Percentiles rank a stretch among this genome's conserved stretches.
Evolutionary conservation across 2,329 filamentous ascomycete species (phyloP).

Genomic region (Aschersonia sp.): DNA sequence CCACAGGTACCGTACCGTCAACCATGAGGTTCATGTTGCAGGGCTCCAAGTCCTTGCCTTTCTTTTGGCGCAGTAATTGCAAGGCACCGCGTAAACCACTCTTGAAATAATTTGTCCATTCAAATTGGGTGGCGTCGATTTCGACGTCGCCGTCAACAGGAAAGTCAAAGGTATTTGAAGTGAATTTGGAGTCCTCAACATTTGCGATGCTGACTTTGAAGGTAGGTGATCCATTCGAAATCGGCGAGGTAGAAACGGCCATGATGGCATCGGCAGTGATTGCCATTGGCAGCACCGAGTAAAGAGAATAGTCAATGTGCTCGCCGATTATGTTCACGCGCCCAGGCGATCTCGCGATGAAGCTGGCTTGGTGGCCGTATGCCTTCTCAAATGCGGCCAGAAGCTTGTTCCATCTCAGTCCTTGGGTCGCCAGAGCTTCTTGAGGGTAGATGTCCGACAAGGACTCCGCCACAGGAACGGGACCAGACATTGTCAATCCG

Average conservation of each 20-base stretch:
- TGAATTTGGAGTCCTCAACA: conserved; percentile 61
- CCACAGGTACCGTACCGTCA: conserved; percentile 83
- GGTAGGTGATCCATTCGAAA: conserved; percentile 32
- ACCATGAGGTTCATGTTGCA: conserved; percentile 73
- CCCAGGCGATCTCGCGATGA: conserved; percentile 80
- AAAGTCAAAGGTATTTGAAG: conserved; percentile 59
- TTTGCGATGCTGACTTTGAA: conserved; percentile 70
- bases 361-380: conserved; percentile 60
- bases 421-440: conserved; percentile 53
- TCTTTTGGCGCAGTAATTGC: conserved; percentile 57
- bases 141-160: conserved; percentile 47
- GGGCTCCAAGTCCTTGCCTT: conserved; percentile 46
- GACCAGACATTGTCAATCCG: conserved; percentile 38
- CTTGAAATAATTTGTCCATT: conserved; percentile 99
- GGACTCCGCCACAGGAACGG: conserved; percentile 61
- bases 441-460: conserved; percentile 74
- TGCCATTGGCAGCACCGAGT: conserved; percentile 90
- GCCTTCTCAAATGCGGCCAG: conserved; percentile 53
- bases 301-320: conserved; percentile 97
- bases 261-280: conserved; percentile 84
- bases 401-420: conserved; percentile 61
- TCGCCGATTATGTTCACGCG: conserved; percentile 98
- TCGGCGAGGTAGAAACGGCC: conserved; percentile 50
- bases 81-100: conserved; percentile 74
- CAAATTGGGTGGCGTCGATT: conserved; percentile 73